phyloP scores from a whole-genome alignment of 2,329 filamentous ascomycete genomes.

The Fusarium burgessii region DNA sequence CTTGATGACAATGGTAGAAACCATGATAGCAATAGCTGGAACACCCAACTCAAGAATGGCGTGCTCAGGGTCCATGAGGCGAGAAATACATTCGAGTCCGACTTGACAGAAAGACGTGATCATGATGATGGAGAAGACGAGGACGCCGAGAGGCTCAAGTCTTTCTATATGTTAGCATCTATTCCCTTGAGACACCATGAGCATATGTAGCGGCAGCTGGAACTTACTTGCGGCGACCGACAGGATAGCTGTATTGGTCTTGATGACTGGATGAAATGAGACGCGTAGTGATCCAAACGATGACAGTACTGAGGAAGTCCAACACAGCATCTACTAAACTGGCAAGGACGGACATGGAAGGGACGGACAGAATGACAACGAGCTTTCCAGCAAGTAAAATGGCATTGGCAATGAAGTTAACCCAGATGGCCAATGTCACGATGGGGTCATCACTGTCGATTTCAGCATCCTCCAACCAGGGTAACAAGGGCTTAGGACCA shows the following conservation, averaged over 20 bases:
- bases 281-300: conserved; percentile 82
- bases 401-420: conserved; percentile 84
- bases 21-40: conserved; percentile 83
- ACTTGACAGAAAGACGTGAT: conserved; percentile 87
- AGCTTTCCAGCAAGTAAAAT: conserved; percentile 82
- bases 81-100: conserved; percentile 74
- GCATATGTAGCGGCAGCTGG: neutral
- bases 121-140: conserved; percentile 89
- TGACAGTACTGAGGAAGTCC: conserved; percentile 84
- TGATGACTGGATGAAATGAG: conserved; percentile 74
- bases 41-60: conserved; percentile 78
- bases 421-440: conserved; percentile 87
- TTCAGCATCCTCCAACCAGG: conserved; percentile 77
- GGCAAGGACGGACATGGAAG: conserved; percentile 83
- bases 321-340: conserved; percentile 83
- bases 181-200: neutral
- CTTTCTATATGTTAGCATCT: conserved; percentile 53
- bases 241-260: conserved; percentile 81
- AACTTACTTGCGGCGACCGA: conserved; percentile 72
- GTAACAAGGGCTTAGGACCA: conserved; percentile 68
- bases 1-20: conserved; percentile 84
- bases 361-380: conserved; percentile 80
- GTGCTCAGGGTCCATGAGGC: conserved; percentile 71
- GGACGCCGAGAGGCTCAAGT: conserved; percentile 82
- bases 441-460: conserved; percentile 79